Base-by-base conservation (phyloP, 306 rosid genomes). In the Begonia loranthoides region DNA sequence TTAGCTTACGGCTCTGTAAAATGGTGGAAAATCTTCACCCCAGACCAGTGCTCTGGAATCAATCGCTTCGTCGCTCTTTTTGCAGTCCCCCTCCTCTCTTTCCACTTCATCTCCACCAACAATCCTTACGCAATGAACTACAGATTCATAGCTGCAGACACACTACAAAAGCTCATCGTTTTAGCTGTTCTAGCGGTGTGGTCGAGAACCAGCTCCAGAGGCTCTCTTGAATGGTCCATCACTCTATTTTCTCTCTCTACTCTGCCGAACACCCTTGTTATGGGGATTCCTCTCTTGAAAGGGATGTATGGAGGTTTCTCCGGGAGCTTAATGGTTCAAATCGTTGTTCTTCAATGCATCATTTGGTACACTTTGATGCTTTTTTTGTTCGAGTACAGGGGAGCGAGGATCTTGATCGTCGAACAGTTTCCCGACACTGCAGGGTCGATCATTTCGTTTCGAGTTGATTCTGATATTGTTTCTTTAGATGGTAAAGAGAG, bases 401-500 rank as follows among this genome's bases (percentile, higher is more conserved):
- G 95, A n/a, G 93, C 95, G 0, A 52, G 81, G 58, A 52, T 79
- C 13, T 52, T 87, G 28, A 87, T 87, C 6, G 88, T 50, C 2
- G 95, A 87, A 45, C 93, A 87, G 73, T 87, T 87, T 47, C 95
- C 93, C 0, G 95, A 86, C 45, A 79, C 93, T 6, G 93, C 86
- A 0, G 93, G 74, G 0, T 77, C 84, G 6, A 87, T 87, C 8
- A 64, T 87, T 0, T 87, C 93, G 0, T 87, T 87, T 50, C 60
- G 73, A 49, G 95, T 87, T 54, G 95, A 87, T 49, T 82, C 95
- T 13, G 95, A 87, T 64, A 55, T 87, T 17, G 12, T 87, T 2
- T 82, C 93, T 0, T 49, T 82, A 6, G 95, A 87, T 54, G 95
- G 95, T 46, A 79, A 82, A 51, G 95, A 86, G 52, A 82, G 86